Evolutionary conservation across 2,329 filamentous ascomycete species (phyloP).

Genomic region (Ascochyta rabiei): DNA sequence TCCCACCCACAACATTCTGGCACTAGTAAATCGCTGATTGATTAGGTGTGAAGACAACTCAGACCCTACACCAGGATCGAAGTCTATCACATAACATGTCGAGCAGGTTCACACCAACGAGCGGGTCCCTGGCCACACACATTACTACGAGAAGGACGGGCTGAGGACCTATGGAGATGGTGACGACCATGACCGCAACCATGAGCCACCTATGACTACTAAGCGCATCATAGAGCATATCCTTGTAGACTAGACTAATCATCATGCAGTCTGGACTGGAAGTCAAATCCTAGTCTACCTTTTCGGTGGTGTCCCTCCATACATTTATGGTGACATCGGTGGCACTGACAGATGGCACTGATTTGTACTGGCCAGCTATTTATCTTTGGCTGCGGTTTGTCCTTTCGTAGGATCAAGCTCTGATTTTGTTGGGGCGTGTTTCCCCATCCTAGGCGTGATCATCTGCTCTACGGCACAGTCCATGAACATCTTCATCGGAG

Average conservation of each 20-base stretch:
- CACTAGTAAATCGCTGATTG: neutral
- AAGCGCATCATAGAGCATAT: constrained; percentile 59
- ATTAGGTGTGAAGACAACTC: constrained; percentile 5
- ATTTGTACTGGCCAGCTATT: constrained; percentile 57
- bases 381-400: constrained; percentile 61
- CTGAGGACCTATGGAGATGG: constrained; percentile 45
- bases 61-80: constrained; percentile 16
- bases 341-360: constrained; percentile 66
- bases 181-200: constrained; percentile 24
- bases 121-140: constrained; percentile 43
- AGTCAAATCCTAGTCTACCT: constrained; percentile 62
- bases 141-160: constrained; percentile 57
- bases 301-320: constrained; percentile 39
- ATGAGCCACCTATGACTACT: constrained; percentile 20
- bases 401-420: constrained; percentile 64
- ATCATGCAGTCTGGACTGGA: constrained; percentile 60
- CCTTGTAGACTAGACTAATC: constrained; percentile 38
- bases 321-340: constrained; percentile 66
- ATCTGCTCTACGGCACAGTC: constrained; percentile 33
- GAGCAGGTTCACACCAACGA: constrained; percentile 49
- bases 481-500: constrained; percentile 36
- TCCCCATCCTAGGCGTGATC: constrained; percentile 47
- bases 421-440: constrained; percentile 33
- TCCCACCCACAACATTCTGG: no score
- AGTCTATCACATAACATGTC: constrained; percentile 23